phyloP scores from a whole-genome alignment of 495 filamentous ascomycete species.

The Podospora sp. region DNA sequence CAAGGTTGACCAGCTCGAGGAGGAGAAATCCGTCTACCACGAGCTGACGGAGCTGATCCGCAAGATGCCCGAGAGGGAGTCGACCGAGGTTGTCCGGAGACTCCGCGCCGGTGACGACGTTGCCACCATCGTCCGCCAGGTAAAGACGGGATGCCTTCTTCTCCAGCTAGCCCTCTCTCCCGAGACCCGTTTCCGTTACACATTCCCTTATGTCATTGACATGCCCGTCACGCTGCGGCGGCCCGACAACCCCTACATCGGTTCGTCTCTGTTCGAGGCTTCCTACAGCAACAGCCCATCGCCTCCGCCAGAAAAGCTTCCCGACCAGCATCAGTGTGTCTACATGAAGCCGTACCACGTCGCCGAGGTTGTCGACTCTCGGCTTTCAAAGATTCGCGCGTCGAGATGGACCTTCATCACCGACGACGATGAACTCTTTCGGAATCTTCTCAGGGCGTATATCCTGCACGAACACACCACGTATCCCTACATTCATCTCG shows the following conservation, averaged over 20 bases:
- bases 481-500: conserved; percentile 34
- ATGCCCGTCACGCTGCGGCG: conserved; percentile 32
- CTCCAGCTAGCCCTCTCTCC: conserved; percentile 36
- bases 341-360: conserved; percentile 36
- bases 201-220: conserved; percentile 34
- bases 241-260: conserved; percentile 34
- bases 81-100: conserved; percentile 32
- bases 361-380: conserved; percentile 32
- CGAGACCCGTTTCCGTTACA: conserved; percentile 35
- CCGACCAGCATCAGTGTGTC: background rate
- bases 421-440: conserved; percentile 31
- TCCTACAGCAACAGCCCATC: background rate
- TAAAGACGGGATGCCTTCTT: conserved; percentile 34
- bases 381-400: conserved; percentile 25
- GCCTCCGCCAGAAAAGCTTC: background rate
- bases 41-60: conserved; percentile 33
- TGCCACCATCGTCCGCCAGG: conserved; percentile 33
- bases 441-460: conserved; percentile 30
- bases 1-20: conserved; percentile 32
- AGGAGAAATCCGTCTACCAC: conserved; percentile 28
- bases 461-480: conserved; percentile 33
- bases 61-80: conserved; percentile 22
- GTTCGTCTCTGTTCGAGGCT: conserved; percentile 35
- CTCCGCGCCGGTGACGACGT: conserved; percentile 35
- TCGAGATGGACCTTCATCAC: conserved; percentile 34